These are phyloP conservation scores for Syzygium malaccense DNA, from an alignment of 441 rosid species.

Conservation along the genomic window DNA sequence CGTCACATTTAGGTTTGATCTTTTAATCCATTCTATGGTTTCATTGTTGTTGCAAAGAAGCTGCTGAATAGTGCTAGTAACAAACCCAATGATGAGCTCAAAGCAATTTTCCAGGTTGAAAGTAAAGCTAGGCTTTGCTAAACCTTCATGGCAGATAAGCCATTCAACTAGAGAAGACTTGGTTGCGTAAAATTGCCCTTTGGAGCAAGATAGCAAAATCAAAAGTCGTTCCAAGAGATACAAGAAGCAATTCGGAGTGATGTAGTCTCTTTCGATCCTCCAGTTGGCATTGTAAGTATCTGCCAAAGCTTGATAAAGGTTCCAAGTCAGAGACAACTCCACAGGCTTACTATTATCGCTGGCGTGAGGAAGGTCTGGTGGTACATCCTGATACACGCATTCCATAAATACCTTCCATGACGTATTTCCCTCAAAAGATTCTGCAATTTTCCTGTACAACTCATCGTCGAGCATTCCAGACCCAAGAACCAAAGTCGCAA, in stretches of 20 bases:
- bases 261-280: constrained; percentile 20
- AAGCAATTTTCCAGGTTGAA: background rate
- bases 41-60: constrained; percentile 6
- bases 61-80: background rate
- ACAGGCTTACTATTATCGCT: background rate
- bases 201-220: constrained; percentile 8
- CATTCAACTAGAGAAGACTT: constrained; percentile 31
- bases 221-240: constrained; percentile 34
- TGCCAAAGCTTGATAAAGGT: constrained; percentile 19
- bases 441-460: background rate
- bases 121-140: background rate
- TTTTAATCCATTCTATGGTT: constrained; percentile 25
- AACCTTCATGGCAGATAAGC: constrained; percentile 11
- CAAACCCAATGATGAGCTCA: background rate
- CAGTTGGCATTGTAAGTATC: constrained; percentile 29
- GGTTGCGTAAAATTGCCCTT: constrained; percentile 15
- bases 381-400: background rate
- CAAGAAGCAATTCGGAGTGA: constrained; percentile 34
- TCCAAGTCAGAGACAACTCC: background rate
- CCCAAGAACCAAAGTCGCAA: constrained; percentile 31
- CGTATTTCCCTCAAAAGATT: background rate
- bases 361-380: background rate
- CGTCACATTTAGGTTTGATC: background rate
- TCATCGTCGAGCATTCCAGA: constrained; percentile 7
- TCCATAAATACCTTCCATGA: background rate